A percentile compares a stretch with the other conserved stretches of the same genome.
Conservation (phyloP, 352 stramenopile genomes). For the Phytophthora brassicae region DNA sequence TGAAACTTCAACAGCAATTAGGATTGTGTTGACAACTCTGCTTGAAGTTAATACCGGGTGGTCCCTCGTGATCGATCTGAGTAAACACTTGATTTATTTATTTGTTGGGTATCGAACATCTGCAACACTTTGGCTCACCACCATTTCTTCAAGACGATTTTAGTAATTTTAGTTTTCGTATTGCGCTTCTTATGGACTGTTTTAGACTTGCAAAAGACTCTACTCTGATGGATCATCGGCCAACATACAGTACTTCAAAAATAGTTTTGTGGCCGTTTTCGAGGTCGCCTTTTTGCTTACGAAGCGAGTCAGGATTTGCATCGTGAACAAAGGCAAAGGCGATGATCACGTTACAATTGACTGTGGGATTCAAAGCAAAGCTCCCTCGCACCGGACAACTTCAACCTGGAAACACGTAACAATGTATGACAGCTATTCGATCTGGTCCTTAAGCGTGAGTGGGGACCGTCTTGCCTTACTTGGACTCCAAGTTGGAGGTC, state of each 20-base stretch:
- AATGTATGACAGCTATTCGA: conserved; percentile 8
- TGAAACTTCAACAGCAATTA: conserved; percentile 6
- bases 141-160: too few relatives aligned
- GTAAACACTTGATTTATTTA: conserved; percentile 14
- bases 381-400: conserved; percentile 11
- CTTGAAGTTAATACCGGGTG: conserved; percentile 19
- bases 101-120: too few relatives aligned
- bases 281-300: conserved; percentile 10
- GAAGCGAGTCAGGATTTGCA: conserved; percentile 6
- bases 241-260: too few relatives aligned
- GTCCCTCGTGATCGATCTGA: conserved; percentile 11
- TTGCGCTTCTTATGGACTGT: too few relatives aligned
- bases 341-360: neutral
- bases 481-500: too few relatives aligned
- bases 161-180: too few relatives aligned
- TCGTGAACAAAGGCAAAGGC: conserved; percentile 11
- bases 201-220: too few relatives aligned
- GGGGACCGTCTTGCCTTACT: too few relatives aligned
- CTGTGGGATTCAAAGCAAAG: neutral
- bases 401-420: conserved; percentile 11
- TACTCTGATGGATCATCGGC: too few relatives aligned
- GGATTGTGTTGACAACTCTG: neutral
- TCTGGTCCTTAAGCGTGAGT: too few relatives aligned
- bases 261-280: neutral
- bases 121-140: too few relatives aligned